phyloP scores from a whole-genome alignment of 495 filamentous ascomycete genomes.

The Annulohypoxylon nitens region DNA sequence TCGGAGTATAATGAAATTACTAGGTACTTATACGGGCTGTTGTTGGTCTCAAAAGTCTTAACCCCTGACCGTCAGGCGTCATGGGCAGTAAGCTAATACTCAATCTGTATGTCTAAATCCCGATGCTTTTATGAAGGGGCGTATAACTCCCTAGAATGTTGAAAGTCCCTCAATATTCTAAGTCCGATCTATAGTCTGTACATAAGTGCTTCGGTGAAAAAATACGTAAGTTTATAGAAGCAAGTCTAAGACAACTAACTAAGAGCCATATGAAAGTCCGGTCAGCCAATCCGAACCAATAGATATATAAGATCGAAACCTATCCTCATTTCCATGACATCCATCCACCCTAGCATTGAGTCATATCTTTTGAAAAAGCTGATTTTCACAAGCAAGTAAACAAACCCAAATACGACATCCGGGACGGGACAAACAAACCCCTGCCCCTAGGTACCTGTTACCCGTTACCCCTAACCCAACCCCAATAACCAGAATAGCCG shows the following conservation, averaged over 20 bases:
- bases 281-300: not conserved
- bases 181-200: not conserved
- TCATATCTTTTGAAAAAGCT: not conserved
- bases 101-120: not conserved
- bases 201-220: not conserved
- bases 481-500: slow-evolving; percentile 45
- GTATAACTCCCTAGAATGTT: not conserved
- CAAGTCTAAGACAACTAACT: slow-evolving; percentile 5
- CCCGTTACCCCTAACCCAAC: slow-evolving; percentile 17
- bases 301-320: not conserved
- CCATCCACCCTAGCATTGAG: not conserved
- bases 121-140: not conserved
- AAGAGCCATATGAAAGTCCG: not conserved
- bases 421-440: slow-evolving; percentile 5
- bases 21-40: not conserved
- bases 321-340: not conserved
- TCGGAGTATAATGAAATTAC: slow-evolving; percentile 8
- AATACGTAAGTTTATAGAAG: not conserved
- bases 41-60: not conserved
- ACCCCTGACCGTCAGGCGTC: not conserved
- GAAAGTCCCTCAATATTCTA: not conserved
- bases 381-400: slow-evolving; percentile 12
- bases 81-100: not conserved
- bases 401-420: slow-evolving; percentile 16
- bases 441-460: not conserved